Conservation (phyloP, 2,329 filamentous ascomycete species). For the Talaromyces funiculosus region DNA sequence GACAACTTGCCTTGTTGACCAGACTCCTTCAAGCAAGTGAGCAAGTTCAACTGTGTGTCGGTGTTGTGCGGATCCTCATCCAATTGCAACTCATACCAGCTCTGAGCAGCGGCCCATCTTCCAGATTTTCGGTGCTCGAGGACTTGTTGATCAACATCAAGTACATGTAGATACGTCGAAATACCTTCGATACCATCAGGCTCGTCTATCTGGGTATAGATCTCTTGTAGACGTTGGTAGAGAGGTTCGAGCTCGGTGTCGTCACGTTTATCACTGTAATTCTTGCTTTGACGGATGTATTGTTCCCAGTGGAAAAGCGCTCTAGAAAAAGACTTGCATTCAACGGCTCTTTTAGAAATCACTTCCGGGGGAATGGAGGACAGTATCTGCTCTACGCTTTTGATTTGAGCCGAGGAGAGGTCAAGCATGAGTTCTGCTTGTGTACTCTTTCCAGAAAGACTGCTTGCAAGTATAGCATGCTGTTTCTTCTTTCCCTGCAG, state of each 20-base stretch:
- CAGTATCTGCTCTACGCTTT: constrained; percentile 67
- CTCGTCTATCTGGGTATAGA: constrained; percentile 96
- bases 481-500: constrained; percentile 68
- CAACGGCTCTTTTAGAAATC: constrained; percentile 78
- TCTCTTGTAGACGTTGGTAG: constrained; percentile 76
- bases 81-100: constrained; percentile 92
- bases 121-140: constrained; percentile 89
- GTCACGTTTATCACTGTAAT: constrained; percentile 35
- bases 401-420: constrained; percentile 41
- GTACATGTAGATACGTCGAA: constrained; percentile 73
- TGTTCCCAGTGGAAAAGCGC: constrained; percentile 94
- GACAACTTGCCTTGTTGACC: constrained; percentile 74
- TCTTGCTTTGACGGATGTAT: constrained; percentile 61
- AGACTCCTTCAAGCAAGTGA: constrained; percentile 89
- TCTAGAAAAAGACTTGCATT: constrained; percentile 86
- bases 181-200: constrained; percentile 95
- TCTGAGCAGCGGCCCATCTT: constrained; percentile 89
- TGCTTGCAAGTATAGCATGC: constrained; percentile 27
- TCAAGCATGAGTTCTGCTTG: constrained; percentile 27
- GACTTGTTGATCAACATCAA: constrained; percentile 92
- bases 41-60: constrained; percentile 73
- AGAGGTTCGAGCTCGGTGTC: constrained; percentile 55
- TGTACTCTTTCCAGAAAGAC: constrained; percentile 23
- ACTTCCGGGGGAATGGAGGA: constrained; percentile 63
- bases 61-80: constrained; percentile 70